These are phyloP conservation scores for Pulicaria dysenterica DNA, from an alignment of 129 eudicot genomes.

Conservation along the genomic window DNA sequence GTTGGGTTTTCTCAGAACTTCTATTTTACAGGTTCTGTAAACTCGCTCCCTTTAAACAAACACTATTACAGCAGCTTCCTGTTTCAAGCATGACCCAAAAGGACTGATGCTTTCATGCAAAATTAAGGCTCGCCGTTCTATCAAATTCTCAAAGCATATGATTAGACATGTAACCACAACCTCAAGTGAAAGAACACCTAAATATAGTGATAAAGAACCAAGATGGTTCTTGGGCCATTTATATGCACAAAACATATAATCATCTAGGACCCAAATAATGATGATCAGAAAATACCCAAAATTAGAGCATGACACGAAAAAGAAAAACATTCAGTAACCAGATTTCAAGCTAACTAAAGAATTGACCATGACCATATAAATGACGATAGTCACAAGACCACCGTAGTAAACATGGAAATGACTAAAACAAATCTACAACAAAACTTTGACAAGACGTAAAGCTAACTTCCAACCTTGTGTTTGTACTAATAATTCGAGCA, in stretches of 20 bases:
- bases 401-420: background rate
- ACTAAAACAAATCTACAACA: conserved; percentile 20
- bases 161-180: no score
- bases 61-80: no score
- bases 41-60: no score
- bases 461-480: conserved; percentile 27
- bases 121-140: no score
- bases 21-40: no score
- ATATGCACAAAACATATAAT: background rate
- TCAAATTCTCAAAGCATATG: no score
- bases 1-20: no score
- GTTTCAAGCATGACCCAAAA: no score
- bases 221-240: background rate
- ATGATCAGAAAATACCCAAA: background rate
- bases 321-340: background rate
- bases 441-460: conserved; percentile 9
- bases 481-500: conserved; percentile 16
- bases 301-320: background rate
- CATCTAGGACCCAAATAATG: background rate
- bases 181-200: no score
- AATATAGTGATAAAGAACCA: no score
- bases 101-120: no score
- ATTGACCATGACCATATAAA: background rate
- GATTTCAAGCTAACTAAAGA: background rate
- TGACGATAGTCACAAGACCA: background rate